A percentile compares a stretch with the other conserved stretches of the same genome.
Evolutionary conservation across 257 asterid species (phyloP).

Genomic region (Osmanthus fragrans): DNA sequence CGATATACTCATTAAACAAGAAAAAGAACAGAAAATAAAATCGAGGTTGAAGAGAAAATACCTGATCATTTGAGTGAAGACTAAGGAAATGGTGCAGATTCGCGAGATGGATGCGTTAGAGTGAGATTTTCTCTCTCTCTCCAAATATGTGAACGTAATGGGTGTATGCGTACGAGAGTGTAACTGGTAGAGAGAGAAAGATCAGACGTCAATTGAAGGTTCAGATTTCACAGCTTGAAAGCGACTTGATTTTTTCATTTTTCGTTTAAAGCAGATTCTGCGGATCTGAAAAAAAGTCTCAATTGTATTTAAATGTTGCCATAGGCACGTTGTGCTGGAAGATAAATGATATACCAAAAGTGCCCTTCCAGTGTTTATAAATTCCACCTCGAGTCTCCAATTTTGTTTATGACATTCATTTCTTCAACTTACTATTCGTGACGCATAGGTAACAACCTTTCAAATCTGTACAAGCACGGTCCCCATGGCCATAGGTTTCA

Average conservation of each 20-base stretch:
- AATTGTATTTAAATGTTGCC: conserved; percentile 41
- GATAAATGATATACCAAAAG: conserved; percentile 15
- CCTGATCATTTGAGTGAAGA: conserved; percentile 28
- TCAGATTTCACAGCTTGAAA: conserved; percentile 12
- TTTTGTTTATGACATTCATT: background rate
- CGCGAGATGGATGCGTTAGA: background rate
- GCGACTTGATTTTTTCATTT: conserved; percentile 11
- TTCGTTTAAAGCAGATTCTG: conserved; percentile 22
- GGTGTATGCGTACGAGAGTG: background rate
- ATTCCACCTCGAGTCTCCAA: background rate
- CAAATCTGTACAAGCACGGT: no score
- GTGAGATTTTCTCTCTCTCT: conserved; percentile 12
- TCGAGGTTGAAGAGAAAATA: background rate
- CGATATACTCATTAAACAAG: background rate
- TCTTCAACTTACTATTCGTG: background rate
- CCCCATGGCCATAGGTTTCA: no score
- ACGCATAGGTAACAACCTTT: no score
- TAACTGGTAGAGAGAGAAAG: conserved; percentile 15
- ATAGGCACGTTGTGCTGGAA: conserved; percentile 34
- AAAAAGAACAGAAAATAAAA: background rate
- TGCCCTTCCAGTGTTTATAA: background rate
- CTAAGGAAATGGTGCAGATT: conserved; percentile 22
- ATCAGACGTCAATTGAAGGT: conserved; percentile 12
- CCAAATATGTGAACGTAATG: background rate
- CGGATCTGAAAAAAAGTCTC: conserved; percentile 52